Percentiles rank a stretch among this genome's conserved stretches.
phyloP scores from a whole-genome alignment of 768 basidiomycete genomes.

The Tricholomella constricta region DNA sequence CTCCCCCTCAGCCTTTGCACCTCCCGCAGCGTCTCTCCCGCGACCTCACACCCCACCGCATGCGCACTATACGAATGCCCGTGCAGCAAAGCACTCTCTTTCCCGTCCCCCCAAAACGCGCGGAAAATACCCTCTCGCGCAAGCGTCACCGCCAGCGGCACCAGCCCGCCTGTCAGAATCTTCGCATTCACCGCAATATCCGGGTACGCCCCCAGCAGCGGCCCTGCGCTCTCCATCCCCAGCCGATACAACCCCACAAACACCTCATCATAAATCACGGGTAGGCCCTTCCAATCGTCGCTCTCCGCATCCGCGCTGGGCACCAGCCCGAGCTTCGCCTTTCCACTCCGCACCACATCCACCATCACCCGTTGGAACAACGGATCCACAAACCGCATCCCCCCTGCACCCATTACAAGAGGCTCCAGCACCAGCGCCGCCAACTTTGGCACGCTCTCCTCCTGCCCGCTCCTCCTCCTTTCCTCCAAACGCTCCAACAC shows the following conservation, averaged over 20 bases:
- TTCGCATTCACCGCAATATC: constrained; percentile 95
- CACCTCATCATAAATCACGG: constrained; percentile 95
- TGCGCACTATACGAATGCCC: constrained; percentile 97
- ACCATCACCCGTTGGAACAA: constrained; percentile 90
- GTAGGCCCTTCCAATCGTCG: constrained; percentile 64
- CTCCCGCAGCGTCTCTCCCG: constrained; percentile 73
- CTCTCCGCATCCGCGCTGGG: background rate
- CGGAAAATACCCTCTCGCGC: constrained; percentile 79
- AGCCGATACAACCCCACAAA: constrained; percentile 92
- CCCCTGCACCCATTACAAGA: constrained; percentile 91
- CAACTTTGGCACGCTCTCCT: constrained; percentile 34
- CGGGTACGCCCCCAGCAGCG: constrained; percentile 71
- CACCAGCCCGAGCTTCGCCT: constrained; percentile 8
- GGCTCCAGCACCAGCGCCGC: constrained; percentile 90
- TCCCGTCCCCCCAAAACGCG: constrained; percentile 73
- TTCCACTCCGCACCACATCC: constrained; percentile 64
- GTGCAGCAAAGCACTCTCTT: constrained; percentile 86
- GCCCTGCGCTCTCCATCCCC: constrained; percentile 64
- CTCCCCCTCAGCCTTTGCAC: constrained; percentile 53
- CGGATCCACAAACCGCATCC: constrained; percentile 97
- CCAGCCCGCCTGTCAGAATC: constrained; percentile 88
- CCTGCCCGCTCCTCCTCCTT: constrained; percentile 28
- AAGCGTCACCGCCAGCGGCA: constrained; percentile 86
- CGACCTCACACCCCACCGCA: constrained; percentile 90
- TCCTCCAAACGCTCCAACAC: constrained; percentile 49